Percentiles rank a stretch among this genome's conserved stretches.
Conservation (phyloP, 352 stramenopile species). For the Peronospora belbahrii region DNA sequence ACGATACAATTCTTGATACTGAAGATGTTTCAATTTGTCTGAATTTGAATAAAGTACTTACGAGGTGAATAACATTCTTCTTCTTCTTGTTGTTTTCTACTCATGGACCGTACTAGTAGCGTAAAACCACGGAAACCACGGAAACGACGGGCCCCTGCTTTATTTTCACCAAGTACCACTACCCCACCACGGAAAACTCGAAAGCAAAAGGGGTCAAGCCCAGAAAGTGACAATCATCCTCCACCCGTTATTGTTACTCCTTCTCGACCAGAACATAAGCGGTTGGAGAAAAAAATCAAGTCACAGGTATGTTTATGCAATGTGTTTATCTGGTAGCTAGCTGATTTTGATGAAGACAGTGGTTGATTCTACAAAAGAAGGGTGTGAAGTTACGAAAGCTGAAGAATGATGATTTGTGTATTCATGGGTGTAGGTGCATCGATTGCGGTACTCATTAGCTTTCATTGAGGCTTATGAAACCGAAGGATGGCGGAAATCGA, state of each 20-base stretch:
- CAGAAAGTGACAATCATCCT: slow-evolving; percentile 3
- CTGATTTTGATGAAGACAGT: background rate
- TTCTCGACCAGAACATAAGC: slow-evolving; percentile 24
- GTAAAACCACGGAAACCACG: slow-evolving; percentile 22
- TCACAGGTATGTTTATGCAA: slow-evolving; percentile 21
- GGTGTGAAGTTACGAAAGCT: background rate
- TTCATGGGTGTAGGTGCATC: slow-evolving; percentile 34
- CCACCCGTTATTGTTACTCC: background rate
- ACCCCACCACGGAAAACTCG: slow-evolving; percentile 15
- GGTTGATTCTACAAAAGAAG: background rate
- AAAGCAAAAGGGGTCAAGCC: slow-evolving; percentile 19
- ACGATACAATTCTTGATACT: no score
- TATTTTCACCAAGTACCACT: slow-evolving; percentile 21
- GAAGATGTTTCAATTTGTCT: no score
- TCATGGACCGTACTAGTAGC: slow-evolving; percentile 14
- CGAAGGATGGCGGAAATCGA: slow-evolving; percentile 73
- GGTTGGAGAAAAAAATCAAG: slow-evolving; percentile 33
- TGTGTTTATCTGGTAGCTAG: background rate
- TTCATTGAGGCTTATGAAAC: slow-evolving; percentile 82
- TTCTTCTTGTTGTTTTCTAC: slow-evolving; percentile 16
- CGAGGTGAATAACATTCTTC: no score
- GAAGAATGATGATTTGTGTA: background rate
- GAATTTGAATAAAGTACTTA: no score
- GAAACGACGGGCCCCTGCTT: slow-evolving; percentile 19
- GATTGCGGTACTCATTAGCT: slow-evolving; percentile 52